These are phyloP conservation scores for Mortierella sp. DNA, from an alignment of 371 early-diverging fungal species.

Conservation along the genomic window DNA sequence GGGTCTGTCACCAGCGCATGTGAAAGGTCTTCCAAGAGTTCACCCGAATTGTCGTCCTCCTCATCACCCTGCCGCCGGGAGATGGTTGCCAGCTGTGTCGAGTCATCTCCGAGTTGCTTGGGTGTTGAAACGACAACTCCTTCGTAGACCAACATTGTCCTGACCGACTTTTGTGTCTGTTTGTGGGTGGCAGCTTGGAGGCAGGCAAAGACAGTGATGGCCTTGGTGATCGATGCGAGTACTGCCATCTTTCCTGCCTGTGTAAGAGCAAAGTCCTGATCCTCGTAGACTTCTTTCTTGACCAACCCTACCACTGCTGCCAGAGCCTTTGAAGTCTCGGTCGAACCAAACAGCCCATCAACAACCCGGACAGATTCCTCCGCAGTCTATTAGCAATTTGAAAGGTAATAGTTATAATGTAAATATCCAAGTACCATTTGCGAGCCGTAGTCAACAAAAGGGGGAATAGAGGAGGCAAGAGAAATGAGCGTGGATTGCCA, in stretches of 20 bases:
- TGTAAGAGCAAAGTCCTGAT: constrained; percentile 75
- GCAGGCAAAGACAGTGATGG: constrained; percentile 86
- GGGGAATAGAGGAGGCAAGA: background rate
- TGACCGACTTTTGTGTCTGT: constrained; percentile 64
- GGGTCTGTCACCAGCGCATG: constrained; percentile 51
- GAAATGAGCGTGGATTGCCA: background rate
- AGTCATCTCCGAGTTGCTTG: constrained; percentile 35
- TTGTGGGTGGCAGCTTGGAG: constrained; percentile 85
- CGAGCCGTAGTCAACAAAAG: background rate
- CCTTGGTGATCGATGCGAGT: constrained; percentile 82
- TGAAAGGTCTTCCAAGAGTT: constrained; percentile 48
- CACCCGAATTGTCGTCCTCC: constrained; percentile 34
- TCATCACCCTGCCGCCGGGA: constrained; percentile 14
- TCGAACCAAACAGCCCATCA: constrained; percentile 93
- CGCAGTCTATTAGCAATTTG: constrained; percentile 67
- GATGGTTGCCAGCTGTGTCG: constrained; percentile 24
- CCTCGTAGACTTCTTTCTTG: constrained; percentile 79
- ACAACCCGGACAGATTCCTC: constrained; percentile 92
- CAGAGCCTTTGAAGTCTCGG: constrained; percentile 90
- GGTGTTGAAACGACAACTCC: constrained; percentile 65
- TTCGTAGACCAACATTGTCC: constrained; percentile 65
- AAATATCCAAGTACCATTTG: background rate
- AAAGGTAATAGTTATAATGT: background rate
- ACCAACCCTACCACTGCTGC: constrained; percentile 86
- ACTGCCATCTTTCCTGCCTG: constrained; percentile 78